A percentile compares a stretch with the other conserved stretches of the same genome.
These are phyloP conservation scores for Canna indica DNA, from an alignment of 176 grass and related monocot species.

Conservation along the genomic window DNA sequence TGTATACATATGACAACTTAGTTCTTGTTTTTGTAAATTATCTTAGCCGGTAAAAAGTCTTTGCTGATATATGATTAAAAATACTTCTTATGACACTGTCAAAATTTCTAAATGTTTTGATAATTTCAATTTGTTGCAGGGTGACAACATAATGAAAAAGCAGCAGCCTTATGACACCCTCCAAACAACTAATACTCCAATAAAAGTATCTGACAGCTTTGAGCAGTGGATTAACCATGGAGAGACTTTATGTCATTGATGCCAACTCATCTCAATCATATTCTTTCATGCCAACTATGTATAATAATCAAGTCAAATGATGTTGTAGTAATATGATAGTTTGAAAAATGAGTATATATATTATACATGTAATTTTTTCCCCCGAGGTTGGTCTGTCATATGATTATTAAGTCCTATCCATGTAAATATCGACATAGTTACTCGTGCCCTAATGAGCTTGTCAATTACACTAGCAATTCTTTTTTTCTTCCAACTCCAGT, in stretches of 20 bases:
- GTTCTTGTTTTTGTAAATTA: no score
- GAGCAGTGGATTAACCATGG: neutral
- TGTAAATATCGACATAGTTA: neutral
- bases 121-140: neutral
- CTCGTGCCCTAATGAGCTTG: neutral
- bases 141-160: neutral
- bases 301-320: neutral
- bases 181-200: neutral
- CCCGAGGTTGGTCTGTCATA: neutral
- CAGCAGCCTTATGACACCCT: neutral
- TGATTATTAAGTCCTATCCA: neutral
- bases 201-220: slow-evolving; percentile 1
- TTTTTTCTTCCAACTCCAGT: neutral
- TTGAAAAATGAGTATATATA: neutral
- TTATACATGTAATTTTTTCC: neutral
- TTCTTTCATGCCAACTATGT: neutral
- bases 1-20: no score
- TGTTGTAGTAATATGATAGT: neutral
- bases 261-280: neutral
- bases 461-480: slow-evolving; percentile 1
- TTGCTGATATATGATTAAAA: neutral
- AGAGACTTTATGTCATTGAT: slow-evolving; percentile 13
- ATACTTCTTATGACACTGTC: neutral
- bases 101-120: neutral
- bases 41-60: no score